Conservation (phyloP, 2,329 filamentous ascomycete genomes). For the Colletotrichum liriopes region DNA sequence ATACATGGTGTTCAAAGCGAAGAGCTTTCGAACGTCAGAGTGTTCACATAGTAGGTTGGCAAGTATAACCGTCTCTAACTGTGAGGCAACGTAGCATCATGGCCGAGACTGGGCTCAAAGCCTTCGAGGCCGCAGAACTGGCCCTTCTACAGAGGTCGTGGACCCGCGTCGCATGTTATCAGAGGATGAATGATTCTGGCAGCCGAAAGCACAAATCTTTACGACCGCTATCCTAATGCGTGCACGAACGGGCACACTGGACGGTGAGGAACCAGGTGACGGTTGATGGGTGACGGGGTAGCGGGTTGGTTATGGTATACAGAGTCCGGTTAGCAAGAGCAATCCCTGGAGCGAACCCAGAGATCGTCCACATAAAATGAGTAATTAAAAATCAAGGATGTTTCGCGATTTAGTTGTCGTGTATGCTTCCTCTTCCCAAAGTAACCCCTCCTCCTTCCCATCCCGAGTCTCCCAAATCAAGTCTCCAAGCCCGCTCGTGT, state of each 20-base stretch:
- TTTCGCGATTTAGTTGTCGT: conserved; percentile 37
- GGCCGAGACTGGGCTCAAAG: background rate
- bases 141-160: background rate
- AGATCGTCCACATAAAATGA: background rate
- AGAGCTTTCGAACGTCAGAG: background rate
- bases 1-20: background rate
- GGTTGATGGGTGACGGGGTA: no score
- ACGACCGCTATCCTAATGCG: background rate
- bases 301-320: background rate
- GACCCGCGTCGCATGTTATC: no score
- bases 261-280: background rate
- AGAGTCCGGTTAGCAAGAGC: conserved; percentile 16
- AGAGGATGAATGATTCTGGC: background rate
- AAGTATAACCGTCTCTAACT: background rate
- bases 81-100: background rate
- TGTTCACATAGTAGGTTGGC: background rate
- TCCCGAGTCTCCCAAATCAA: background rate
- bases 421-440: conserved; percentile 16
- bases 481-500: conserved; percentile 19
- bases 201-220: background rate
- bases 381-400: conserved; percentile 15
- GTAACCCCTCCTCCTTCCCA: background rate
- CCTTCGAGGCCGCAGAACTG: background rate
- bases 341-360: background rate
- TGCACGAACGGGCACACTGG: background rate